Conservation (phyloP, 495 filamentous ascomycete species). For the Hypoxylon subgilvum region DNA sequence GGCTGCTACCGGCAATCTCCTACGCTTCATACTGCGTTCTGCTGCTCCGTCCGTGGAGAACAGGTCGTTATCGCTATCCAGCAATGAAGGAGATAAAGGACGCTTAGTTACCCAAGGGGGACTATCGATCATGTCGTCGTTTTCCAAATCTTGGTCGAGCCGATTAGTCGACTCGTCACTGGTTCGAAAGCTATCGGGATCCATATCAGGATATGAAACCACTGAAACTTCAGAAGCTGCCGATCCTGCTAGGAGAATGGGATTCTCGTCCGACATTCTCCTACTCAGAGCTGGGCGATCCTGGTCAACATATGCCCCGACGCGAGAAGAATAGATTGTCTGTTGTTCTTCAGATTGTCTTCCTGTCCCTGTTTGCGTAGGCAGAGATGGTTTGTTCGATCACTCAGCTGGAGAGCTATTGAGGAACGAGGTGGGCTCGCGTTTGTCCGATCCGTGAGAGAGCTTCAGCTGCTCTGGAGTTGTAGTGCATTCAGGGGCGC, state of each 20-base stretch:
- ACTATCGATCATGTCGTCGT: conserved; percentile 14
- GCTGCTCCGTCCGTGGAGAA: conserved; percentile 28
- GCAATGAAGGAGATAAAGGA: not conserved
- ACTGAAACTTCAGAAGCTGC: not conserved
- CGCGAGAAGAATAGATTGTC: not conserved
- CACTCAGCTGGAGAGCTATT: not conserved
- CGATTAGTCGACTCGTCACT: not conserved
- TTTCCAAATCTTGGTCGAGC: not conserved
- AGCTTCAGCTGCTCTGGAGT: not conserved
- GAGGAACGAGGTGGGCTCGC: too few relatives aligned
- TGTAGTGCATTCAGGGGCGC: too few relatives aligned
- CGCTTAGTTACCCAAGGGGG: conserved; percentile 11
- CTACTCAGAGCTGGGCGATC: conserved; percentile 4
- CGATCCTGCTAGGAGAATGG: not conserved
- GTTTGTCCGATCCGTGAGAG: not conserved
- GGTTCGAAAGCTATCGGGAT: not conserved
- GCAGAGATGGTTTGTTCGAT: not conserved
- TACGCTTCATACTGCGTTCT: conserved; percentile 29
- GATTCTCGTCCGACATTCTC: not conserved
- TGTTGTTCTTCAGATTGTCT: not conserved
- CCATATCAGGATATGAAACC: conserved; percentile 5
- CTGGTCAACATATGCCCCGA: conserved; percentile 9
- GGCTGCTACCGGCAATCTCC: conserved; percentile 53
- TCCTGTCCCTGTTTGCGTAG: not conserved
- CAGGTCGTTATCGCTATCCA: conserved; percentile 5